Evolutionary conservation across 108 stramenopile species (phyloP).

Genomic region (Pseudonitzschia delicatissima): DNA sequence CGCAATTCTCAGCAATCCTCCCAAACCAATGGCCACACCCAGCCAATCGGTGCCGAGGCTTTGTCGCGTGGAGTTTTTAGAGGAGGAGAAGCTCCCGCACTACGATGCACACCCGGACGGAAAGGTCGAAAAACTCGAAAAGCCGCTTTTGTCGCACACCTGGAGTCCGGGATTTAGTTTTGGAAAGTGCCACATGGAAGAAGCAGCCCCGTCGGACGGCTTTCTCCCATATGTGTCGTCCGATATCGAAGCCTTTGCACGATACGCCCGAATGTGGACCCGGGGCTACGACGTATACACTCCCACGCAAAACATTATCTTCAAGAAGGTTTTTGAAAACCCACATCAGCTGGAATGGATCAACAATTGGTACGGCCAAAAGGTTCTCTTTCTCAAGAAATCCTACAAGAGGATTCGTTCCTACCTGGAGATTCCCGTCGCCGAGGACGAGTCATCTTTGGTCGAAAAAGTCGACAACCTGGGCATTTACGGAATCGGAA

Average conservation of each 20-base stretch:
- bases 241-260: conserved; percentile 89
- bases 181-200: conserved; percentile 92
- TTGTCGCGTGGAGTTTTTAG: conserved; percentile 57
- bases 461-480: conserved; percentile 49
- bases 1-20: conserved; percentile 86
- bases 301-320: conserved; percentile 71
- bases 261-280: conserved; percentile 77
- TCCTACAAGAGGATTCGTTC: conserved; percentile 36
- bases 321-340: conserved; percentile 36
- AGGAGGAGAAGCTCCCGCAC: conserved; percentile 39
- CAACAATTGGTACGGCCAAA: conserved; percentile 45
- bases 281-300: conserved; percentile 87
- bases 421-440: conserved; percentile 5
- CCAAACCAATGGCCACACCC: conserved; percentile 31
- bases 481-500: conserved; percentile 82
- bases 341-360: conserved; percentile 71
- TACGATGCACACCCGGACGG: conserved; percentile 66
- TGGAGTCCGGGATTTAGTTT: conserved; percentile 91
- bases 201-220: conserved; percentile 90
- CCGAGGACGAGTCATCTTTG: conserved; percentile 10
- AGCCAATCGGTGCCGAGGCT: conserved; percentile 56
- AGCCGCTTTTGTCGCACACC: conserved; percentile 73
- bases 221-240: conserved; percentile 72
- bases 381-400: conserved; percentile 6
- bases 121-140: conserved; percentile 53